Percentiles rank a stretch among this genome's conserved stretches.
phyloP scores from a whole-genome alignment of 306 rosid genomes.

The Cucurbita moschata region DNA sequence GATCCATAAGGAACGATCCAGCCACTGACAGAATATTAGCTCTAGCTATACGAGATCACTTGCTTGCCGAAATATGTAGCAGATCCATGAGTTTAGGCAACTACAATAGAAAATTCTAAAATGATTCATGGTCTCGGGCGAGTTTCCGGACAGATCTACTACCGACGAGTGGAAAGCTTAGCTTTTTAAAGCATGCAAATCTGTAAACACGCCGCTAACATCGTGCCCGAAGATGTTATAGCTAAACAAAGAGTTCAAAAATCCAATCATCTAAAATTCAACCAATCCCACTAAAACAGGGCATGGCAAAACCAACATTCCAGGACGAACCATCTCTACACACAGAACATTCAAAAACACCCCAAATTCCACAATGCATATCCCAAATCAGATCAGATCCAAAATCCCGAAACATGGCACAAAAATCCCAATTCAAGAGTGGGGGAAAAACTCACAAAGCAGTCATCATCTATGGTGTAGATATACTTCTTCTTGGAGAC shows the following conservation, averaged over 20 bases:
- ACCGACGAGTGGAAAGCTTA: not conserved
- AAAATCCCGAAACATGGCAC: not conserved
- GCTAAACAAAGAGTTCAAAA: not conserved
- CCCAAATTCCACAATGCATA: not conserved
- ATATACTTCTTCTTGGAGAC: conserved; percentile 88
- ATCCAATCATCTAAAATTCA: not conserved
- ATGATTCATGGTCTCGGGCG: not conserved
- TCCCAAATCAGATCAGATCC: not conserved
- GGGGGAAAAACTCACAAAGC: conserved; percentile 47
- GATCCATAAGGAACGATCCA: not conserved
- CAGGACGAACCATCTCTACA: not conserved
- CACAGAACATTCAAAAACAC: not conserved
- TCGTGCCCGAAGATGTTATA: not conserved
- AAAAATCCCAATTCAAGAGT: not conserved
- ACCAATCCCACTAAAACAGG: not conserved
- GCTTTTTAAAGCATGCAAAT: not conserved
- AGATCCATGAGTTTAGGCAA: not conserved
- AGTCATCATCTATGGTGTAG: conserved; percentile 74
- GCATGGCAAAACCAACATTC: not conserved
- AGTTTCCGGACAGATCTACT: not conserved
- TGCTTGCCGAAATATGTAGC: not conserved
- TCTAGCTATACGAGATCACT: not conserved
- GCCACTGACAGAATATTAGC: not conserved
- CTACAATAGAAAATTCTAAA: not conserved
- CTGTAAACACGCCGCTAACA: not conserved